Evolutionary conservation across 139 green algal species (phyloP), one percentile per base, ranked within the genome.

Genomic region (Chlamydomonas eustigma): DNA sequence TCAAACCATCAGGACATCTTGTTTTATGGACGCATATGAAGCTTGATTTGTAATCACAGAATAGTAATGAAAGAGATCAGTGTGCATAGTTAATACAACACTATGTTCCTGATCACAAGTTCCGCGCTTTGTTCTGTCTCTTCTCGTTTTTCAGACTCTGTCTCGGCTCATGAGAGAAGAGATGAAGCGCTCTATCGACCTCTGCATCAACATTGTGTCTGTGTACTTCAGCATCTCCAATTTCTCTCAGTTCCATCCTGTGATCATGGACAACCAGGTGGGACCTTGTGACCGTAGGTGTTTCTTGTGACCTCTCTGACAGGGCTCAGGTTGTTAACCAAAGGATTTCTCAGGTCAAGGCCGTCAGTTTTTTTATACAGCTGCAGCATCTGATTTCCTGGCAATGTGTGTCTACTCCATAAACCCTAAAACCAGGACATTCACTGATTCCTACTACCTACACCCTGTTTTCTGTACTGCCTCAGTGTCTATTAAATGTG

Each of bases 221-320:
- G 84, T 91, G 32, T 96, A 94, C 84, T 92, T 95, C 65, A 76
- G 80, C 50, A 81, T 95, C 51, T 92, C 84, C 75, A 90, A 93
- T 82, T 92, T 94, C 71, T 80, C 79, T 5, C 80, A 92, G 52
- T 91, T 93, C 58, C 92, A 95, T 69, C 63, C 51, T 2, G 64
- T 93, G 30, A 84, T 94, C 51, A 79, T 90, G 79, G 85, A 92
- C 39, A 84, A 93, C 76, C 84, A 90, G 83, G 84, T 88, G 50
- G 24, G 71, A 4, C 30, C n/a, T 22, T 34, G 50, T 63, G 50
- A 18, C 22, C 50, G 50, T 24, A 63, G 50, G 50, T 63, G 18
- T 63, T 63, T 30, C 50, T 63, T 63, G 50, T 63, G 24, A 30
- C 22, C 50, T 18, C 50, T 24, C 50, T 24, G 50, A 24, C 18